Base-by-base conservation (phyloP, 176 grass and related monocot genomes). In the Oryza glumipatula region DNA sequence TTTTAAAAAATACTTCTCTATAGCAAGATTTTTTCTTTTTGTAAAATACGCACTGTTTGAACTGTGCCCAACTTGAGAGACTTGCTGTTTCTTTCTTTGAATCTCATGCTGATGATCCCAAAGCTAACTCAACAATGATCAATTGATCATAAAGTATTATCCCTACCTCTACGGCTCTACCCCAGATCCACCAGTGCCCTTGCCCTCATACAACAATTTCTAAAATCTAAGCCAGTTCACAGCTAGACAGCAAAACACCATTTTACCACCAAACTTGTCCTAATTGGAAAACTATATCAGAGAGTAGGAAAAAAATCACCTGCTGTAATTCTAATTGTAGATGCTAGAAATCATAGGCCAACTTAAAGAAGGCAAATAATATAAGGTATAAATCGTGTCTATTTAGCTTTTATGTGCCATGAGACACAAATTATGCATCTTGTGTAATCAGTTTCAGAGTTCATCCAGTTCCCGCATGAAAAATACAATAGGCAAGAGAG, bases 171-270 rank as follows among this genome's bases (percentile, higher is more conserved):
- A 28, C 28, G 28, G 28, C 28, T 28, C 28, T 43, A 43, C 7
- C 41, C 41, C 41, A 43, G 7, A 43, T 43, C 30, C 7, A 0
- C 56, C 28, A 70, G 68, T 63, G 24, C 39, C 38, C 11, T 65
- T 47, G 65, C 26, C 35, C 65, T 45, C 73, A 45, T 39, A 77
- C 28, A 85, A 77, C 15, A 68, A 41, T n/a, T 35, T 9, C 63
- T 54, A 80, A 47, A 81, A 17, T 54, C 51, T 6, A 54, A 54
- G 12, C 73, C 33, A 75, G 35, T 51, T 75, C 47, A 58, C 61
- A 22, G 17, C 15, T 81, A 52, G 17, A 84, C 14, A 65, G 68
- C 69, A 88, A 84, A 73, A 74, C 41, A 21, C 17, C 17, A 47
- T 46, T 36, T 60, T 74, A 74, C 38, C 23, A 80, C 65, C 17